Base-by-base conservation (phyloP, 2,329 filamentous ascomycete genomes). In the Pseudocercospora fijiensis region DNA sequence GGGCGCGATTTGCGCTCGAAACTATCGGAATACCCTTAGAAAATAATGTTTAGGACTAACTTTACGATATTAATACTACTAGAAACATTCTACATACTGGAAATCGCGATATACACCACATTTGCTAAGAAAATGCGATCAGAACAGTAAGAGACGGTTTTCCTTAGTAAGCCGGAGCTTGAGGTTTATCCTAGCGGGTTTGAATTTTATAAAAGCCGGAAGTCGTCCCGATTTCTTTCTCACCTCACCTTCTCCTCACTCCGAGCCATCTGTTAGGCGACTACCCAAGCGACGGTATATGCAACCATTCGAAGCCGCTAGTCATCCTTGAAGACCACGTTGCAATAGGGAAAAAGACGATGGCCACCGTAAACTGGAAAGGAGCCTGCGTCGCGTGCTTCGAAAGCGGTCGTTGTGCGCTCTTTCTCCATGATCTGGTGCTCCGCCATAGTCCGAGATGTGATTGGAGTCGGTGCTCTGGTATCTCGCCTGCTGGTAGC, bases 361-460 rank as follows among this genome's bases (percentile, higher is more conserved):
- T 41, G 37, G 16, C 37, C 37, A 18, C 37, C 16, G 9, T 18
- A 7, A 41, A 41, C 37, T 41, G 37, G 16, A 41, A 41, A n/a
- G 16, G 6, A 41, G 37, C 16, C 37, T 41, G 37, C 37, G 37
- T 41, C 5, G 37, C 37, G 37, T 41, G 37, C 37, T 41, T 41
- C 37, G 37, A n/a, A 22, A 55, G 56, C 58, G 57, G 55, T 57
- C 45, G 47, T 18, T 16, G 47, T 55, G 37, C 49, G 18, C 45
- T 49, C 20, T 24, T 13, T 20, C 45, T 5, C 18, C 45, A 24
- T 0, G 20, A 18, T 18, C 9, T 18, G 4, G 16, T 7, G 37
- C 37, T 41, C n/a, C 16, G 16, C 37, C 37, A 41, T 18, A 37
- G 16, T 41, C 5, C 37, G 37, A 41, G 37, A 13, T n/a, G 37